Evolutionary conservation across 2,329 filamentous ascomycete species (phyloP), one percentile per base, ranked within the genome.

Genomic region (Nemania bipapillata): DNA sequence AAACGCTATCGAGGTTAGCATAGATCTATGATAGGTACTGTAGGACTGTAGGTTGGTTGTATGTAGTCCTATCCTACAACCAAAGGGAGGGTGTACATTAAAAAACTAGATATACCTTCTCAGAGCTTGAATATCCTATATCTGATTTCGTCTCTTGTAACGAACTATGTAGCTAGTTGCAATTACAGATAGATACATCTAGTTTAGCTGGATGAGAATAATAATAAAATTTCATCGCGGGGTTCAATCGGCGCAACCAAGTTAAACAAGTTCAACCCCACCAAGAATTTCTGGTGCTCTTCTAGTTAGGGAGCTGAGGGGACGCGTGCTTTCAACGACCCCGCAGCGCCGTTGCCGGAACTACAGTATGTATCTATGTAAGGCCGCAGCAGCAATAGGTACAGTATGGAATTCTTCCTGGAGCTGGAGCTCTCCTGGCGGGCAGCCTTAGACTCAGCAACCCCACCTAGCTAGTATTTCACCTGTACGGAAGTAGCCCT

Each of bases 191-290:
- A 32, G 40, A n/a, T 42, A 64, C 17, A 17, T 42, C 42, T n/a
- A 24, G 30, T 20, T 66, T 37, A 59, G 32, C 47, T 56, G 30
- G 26, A 69, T 26, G 60, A 65, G 47, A 58, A 65, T 50, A 54
- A 65, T 50, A 54, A 64, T 65, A 69, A 70, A 71, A 61, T 70
- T 67, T 70, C 67, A 30, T 70, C 53, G 70, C 67, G 70, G 70
- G 67, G 70, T 65, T 67, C 24, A 45, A 59, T 42, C 28, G 12
- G 22, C 32, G 30, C 30, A 32, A 32, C 30, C 12, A 28, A 32
- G 4, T 42, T 32, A 5, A 54, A 59, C 37, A 47, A 55, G 22
- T 49, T 65, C 26, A 57, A 70, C 70, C 70, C 70, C 70, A 65
- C 70, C 64, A 71, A 67, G 32, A 60, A 57, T 63, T 64, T 63